phyloP scores from a whole-genome alignment of 257 asterid species.

The Cordia subcordata region DNA sequence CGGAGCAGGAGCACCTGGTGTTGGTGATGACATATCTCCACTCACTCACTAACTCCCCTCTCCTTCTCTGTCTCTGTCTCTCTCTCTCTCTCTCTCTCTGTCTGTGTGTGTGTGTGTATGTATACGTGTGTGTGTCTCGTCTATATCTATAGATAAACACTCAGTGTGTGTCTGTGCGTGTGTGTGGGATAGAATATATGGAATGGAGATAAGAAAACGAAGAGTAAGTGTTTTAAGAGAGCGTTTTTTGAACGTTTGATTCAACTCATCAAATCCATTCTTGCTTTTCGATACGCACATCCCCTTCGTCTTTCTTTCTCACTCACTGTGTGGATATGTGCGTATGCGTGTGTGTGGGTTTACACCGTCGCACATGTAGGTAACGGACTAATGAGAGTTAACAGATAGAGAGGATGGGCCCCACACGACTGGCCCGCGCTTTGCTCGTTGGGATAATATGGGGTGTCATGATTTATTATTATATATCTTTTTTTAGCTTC shows the following conservation, averaged over 20 bases:
- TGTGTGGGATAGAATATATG: too few relatives aligned
- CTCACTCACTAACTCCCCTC: neutral
- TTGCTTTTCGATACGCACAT: too few relatives aligned
- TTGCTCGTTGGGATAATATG: slow-evolving; percentile 9
- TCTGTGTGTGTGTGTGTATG: neutral
- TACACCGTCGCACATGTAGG: slow-evolving; percentile 5
- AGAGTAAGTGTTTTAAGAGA: too few relatives aligned
- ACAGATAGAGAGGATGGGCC: slow-evolving; percentile 16
- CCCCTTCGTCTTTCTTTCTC: too few relatives aligned
- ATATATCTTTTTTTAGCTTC: too few relatives aligned
- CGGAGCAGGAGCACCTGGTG: slow-evolving; percentile 62
- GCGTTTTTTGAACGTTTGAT: too few relatives aligned
- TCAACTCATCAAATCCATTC: too few relatives aligned
- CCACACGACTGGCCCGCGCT: slow-evolving; percentile 30
- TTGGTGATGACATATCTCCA: slow-evolving; percentile 36
- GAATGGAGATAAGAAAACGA: too few relatives aligned
- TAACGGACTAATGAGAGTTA: slow-evolving; percentile 11
- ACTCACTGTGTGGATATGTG: neutral
- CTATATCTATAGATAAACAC: too few relatives aligned
- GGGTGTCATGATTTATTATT: too few relatives aligned
- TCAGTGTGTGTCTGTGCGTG: too few relatives aligned
- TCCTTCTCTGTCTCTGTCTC: neutral
- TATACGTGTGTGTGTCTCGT: too few relatives aligned
- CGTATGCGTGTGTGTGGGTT: neutral
- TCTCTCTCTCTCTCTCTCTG: neutral